phyloP scores from a whole-genome alignment of 352 stramenopile genomes.

The Peronospora destructor region DNA sequence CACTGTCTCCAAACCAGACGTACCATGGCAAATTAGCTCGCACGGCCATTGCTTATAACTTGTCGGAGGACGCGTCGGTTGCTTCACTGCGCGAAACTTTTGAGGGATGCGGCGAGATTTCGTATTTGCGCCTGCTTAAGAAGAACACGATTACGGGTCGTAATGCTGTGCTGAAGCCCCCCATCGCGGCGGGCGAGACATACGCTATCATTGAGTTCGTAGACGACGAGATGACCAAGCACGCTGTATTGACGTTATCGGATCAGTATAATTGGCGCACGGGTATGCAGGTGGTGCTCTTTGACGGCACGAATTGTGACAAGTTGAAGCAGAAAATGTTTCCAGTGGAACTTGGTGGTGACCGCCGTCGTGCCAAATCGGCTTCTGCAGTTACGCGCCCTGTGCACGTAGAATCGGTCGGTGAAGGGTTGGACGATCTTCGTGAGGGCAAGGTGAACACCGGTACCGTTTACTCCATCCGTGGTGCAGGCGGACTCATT shows the following conservation, averaged over 20 bases:
- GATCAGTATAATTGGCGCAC: conserved; percentile 86
- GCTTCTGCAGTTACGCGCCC: conserved; percentile 57
- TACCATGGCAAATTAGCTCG: conserved; percentile 82
- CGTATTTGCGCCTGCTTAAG: conserved; percentile 83
- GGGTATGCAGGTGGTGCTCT: conserved; percentile 84
- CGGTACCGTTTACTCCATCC: conserved; percentile 82
- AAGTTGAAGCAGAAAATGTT: conserved; percentile 89
- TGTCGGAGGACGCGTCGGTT: conserved; percentile 80
- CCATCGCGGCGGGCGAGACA: conserved; percentile 80
- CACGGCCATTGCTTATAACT: conserved; percentile 83
- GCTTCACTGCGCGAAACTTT: conserved; percentile 82
- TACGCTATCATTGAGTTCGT: conserved; percentile 88
- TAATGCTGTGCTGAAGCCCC: conserved; percentile 83
- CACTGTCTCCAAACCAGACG: conserved; percentile 66
- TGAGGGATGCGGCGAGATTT: conserved; percentile 74
- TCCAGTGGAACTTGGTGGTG: conserved; percentile 60
- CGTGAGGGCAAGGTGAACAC: conserved; percentile 85
- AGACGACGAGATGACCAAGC: conserved; percentile 85
- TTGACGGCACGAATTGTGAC: conserved; percentile 84
- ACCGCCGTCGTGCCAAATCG: conserved; percentile 75
- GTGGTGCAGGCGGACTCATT: conserved; percentile 74
- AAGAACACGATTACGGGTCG: conserved; percentile 82
- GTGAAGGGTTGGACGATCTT: conserved; percentile 77
- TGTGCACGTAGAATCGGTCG: conserved; percentile 77
- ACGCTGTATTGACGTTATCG: conserved; percentile 80